Percentiles rank a stretch among this genome's conserved stretches.
These are phyloP conservation scores for Cucurbita maxima DNA, from an alignment of 306 rosid genomes.

Conservation along the genomic window DNA sequence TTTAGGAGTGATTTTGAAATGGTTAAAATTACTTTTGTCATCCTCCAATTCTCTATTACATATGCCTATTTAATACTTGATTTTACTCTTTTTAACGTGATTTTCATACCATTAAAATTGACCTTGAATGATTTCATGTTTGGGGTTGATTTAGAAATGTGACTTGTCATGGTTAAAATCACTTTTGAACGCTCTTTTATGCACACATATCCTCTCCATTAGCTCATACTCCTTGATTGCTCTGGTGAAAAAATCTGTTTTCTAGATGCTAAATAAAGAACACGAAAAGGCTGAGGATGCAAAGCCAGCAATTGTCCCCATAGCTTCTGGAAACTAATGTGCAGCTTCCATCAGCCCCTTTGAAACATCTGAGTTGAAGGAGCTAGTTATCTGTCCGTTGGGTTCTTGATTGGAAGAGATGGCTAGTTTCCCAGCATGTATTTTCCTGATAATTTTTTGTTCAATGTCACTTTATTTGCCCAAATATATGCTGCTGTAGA, in stretches of 20 bases:
- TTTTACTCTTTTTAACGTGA: too few species aligned
- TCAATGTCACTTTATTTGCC: neutral
- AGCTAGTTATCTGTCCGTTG: neutral
- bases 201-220: neutral
- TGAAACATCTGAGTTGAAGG: neutral
- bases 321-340: constrained; percentile 19
- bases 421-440: neutral
- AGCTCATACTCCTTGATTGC: neutral
- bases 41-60: too few species aligned
- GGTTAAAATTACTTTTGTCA: too few species aligned
- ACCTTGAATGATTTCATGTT: too few species aligned
- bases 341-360: neutral
- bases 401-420: neutral
- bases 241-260: neutral
- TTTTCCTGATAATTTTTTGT: neutral
- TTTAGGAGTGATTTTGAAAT: too few species aligned
- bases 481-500: neutral
- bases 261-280: constrained; percentile 46
- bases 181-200: neutral
- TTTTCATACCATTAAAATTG: too few species aligned
- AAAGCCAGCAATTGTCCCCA: constrained; percentile 20
- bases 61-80: too few species aligned
- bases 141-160: too few species aligned
- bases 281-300: constrained; percentile 49
- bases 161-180: neutral